A percentile compares a stretch with the other conserved stretches of the same genome.
phyloP scores from a whole-genome alignment of 2,329 filamentous ascomycete species.

The Alternaria atra region DNA sequence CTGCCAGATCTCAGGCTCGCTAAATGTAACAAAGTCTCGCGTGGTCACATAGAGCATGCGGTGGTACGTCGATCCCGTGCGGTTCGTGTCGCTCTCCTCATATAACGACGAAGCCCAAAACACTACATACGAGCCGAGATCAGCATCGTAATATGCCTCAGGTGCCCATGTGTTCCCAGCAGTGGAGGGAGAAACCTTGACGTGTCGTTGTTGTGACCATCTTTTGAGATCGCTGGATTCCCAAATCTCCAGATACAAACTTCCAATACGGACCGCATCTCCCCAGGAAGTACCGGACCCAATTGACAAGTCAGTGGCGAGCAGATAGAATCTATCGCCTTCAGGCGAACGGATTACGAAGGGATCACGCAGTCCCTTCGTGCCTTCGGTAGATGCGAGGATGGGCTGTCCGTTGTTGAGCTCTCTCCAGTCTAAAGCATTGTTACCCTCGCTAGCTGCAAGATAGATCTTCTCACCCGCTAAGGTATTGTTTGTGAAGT shows the following conservation, averaged over 20 bases:
- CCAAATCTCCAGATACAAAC: slow-evolving; percentile 64
- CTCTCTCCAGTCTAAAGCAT: slow-evolving; percentile 62
- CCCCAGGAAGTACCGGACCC: slow-evolving; percentile 64
- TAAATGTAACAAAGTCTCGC: slow-evolving; percentile 61
- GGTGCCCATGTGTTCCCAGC: slow-evolving; percentile 66
- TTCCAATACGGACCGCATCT: slow-evolving; percentile 58
- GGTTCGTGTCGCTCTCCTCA: slow-evolving; percentile 51
- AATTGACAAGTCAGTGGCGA: slow-evolving; percentile 64
- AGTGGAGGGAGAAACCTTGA: slow-evolving; percentile 59
- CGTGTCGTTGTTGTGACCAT: slow-evolving; percentile 63
- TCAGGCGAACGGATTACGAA: slow-evolving; percentile 63
- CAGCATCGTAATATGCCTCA: slow-evolving; percentile 61
- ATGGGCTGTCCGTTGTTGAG: slow-evolving; percentile 60
- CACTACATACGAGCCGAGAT: slow-evolving; percentile 54
- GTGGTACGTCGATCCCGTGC: slow-evolving; percentile 58
- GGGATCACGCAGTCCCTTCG: slow-evolving; percentile 62
- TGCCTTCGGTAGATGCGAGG: slow-evolving; percentile 58
- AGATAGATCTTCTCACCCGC: slow-evolving; percentile 64
- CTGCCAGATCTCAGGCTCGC: slow-evolving; percentile 60
- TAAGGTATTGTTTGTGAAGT: slow-evolving; percentile 59
- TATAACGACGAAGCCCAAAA: slow-evolving; percentile 63
- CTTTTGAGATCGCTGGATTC: slow-evolving; percentile 60
- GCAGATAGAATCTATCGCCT: slow-evolving; percentile 61
- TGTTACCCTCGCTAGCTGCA: slow-evolving; percentile 62
- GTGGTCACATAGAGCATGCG: slow-evolving; percentile 64